Evolutionary conservation across 2,329 filamentous ascomycete genomes (phyloP).

Genomic region (Aspergillus felis): DNA sequence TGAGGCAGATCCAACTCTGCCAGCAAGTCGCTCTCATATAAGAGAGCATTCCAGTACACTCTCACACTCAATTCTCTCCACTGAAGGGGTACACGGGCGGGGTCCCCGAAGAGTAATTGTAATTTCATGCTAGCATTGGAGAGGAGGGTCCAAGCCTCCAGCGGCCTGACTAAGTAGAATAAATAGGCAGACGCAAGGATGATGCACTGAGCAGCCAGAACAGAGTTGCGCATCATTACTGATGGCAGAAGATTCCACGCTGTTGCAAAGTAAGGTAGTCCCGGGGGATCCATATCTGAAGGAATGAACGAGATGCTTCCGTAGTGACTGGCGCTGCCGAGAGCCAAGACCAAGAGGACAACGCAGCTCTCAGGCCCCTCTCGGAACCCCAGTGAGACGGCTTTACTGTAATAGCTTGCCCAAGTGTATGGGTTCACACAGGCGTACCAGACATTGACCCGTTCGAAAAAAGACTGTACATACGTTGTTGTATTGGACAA

Average conservation of each 20-base stretch:
- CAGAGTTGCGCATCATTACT: slow-evolving; percentile 75
- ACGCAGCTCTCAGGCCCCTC: slow-evolving; percentile 80
- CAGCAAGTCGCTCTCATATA: slow-evolving; percentile 76
- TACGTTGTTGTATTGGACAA: slow-evolving; percentile 71
- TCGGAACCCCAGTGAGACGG: slow-evolving; percentile 70
- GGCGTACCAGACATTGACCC: slow-evolving; percentile 81
- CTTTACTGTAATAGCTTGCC: slow-evolving; percentile 70
- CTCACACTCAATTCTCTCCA: slow-evolving; percentile 71
- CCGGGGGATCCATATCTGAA: slow-evolving; percentile 66
- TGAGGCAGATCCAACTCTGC: slow-evolving; percentile 78
- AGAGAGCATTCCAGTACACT: slow-evolving; percentile 78
- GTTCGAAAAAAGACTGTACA: slow-evolving; percentile 74
- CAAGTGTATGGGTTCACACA: slow-evolving; percentile 81
- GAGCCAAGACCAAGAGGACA: slow-evolving; percentile 70
- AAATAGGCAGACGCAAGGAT: slow-evolving; percentile 76
- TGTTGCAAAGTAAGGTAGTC: slow-evolving; percentile 73
- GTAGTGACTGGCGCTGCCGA: slow-evolving; percentile 70
- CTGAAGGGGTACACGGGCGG: slow-evolving; percentile 64
- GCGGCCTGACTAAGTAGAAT: slow-evolving; percentile 74
- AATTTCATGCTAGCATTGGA: slow-evolving; percentile 78
- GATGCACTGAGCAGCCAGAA: slow-evolving; percentile 74
- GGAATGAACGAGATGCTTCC: slow-evolving; percentile 73
- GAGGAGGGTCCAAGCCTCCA: slow-evolving; percentile 78
- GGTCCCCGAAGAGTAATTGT: slow-evolving; percentile 71
- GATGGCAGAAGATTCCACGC: slow-evolving; percentile 74